These are phyloP conservation scores for Mortierella polycephala DNA, from an alignment of 371 early-diverging fungal genomes.

Conservation along the genomic window DNA sequence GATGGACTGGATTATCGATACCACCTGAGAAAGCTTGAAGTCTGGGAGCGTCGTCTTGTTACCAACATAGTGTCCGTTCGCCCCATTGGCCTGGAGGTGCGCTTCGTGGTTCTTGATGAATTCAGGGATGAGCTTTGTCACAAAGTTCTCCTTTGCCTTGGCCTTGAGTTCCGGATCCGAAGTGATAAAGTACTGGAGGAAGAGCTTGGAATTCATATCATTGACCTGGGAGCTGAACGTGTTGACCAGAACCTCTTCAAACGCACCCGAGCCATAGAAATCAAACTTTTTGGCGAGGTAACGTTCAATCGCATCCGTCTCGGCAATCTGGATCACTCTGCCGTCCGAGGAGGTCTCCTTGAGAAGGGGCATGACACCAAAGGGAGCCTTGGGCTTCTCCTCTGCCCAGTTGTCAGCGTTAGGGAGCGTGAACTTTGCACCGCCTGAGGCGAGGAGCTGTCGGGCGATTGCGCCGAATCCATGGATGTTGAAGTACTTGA, in stretches of 20 bases:
- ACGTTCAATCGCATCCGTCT: conserved; percentile 45
- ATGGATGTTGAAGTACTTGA: conserved; percentile 32
- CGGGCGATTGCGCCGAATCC: conserved; percentile 19
- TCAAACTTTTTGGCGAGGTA: conserved; percentile 41
- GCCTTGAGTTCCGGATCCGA: conserved; percentile 7
- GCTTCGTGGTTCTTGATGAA: conserved; percentile 22
- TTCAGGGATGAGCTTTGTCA: neutral
- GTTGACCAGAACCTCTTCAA: conserved; percentile 24
- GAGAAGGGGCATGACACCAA: conserved; percentile 37
- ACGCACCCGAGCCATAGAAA: conserved; percentile 11
- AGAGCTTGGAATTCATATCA: neutral
- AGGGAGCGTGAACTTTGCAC: conserved; percentile 14
- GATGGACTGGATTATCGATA: conserved; percentile 4
- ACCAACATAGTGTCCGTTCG: conserved; percentile 39
- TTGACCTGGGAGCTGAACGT: conserved; percentile 3
- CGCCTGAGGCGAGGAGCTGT: conserved; percentile 16
- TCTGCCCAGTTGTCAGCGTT: conserved; percentile 14
- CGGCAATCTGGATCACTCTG: conserved; percentile 25
- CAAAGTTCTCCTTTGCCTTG: conserved; percentile 8
- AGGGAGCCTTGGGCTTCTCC: conserved; percentile 28
- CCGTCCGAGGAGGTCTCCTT: conserved; percentile 41
- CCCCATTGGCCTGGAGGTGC: conserved; percentile 17
- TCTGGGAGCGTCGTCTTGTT: conserved; percentile 20
- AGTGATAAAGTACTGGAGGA: neutral
- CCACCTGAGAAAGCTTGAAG: conserved; percentile 1